These are phyloP conservation scores for Diplodia corticola DNA, from an alignment of 2,329 filamentous ascomycete genomes.

Conservation along the genomic window DNA sequence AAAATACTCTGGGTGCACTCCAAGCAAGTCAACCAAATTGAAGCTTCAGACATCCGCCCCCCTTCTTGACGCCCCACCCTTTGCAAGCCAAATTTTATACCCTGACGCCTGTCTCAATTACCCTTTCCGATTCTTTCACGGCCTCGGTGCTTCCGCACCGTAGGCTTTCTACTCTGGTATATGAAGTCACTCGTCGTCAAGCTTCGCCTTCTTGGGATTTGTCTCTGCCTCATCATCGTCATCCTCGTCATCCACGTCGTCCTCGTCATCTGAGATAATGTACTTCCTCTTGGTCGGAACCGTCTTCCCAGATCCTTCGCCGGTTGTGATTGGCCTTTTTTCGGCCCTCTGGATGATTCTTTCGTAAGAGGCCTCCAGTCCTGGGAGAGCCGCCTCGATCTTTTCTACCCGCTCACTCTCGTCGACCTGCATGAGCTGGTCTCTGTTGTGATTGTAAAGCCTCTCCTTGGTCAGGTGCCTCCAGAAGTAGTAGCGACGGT, in stretches of 20 bases:
- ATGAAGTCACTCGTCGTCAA: not conserved
- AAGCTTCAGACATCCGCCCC: not conserved
- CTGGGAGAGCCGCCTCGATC: constrained; percentile 67
- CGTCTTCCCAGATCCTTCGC: constrained; percentile 27
- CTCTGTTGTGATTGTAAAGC: constrained; percentile 72
- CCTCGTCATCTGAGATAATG: constrained; percentile 41
- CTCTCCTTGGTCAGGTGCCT: constrained; percentile 73
- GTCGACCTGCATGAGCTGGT: constrained; percentile 70
- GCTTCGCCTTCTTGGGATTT: constrained; percentile 9
- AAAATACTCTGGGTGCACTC: not conserved
- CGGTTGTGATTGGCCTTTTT: constrained; percentile 32
- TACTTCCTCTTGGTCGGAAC: constrained; percentile 37
- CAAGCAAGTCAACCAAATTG: not conserved
- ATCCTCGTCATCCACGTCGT: constrained; percentile 37
- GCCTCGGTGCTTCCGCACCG: too few species aligned
- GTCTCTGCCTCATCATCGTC: constrained; percentile 34
- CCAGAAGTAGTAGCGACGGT: constrained; percentile 69
- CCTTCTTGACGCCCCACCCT: constrained; percentile 8
- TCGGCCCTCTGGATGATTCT: constrained; percentile 58
- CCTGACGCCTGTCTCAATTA: constrained; percentile 4
- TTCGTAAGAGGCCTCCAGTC: constrained; percentile 73
- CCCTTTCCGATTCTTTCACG: not conserved
- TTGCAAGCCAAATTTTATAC: constrained; percentile 1
- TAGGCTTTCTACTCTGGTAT: not conserved
- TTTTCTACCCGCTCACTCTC: constrained; percentile 68